Evolutionary conservation across 345 rosid genomes (phyloP).

Genomic region (Passiflora organensis): DNA sequence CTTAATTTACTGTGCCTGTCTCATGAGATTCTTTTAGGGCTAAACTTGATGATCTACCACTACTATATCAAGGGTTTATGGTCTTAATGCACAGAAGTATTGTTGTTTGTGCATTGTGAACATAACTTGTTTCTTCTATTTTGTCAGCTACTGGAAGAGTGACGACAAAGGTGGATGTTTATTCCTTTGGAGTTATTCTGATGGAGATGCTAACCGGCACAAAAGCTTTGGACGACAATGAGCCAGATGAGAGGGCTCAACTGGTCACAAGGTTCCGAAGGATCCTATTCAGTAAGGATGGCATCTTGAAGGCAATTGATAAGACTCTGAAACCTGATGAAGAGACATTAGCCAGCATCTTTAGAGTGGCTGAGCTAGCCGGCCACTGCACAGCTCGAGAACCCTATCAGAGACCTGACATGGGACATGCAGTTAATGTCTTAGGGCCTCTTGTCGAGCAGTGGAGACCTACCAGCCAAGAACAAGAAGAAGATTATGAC

Average conservation of each 20-base stretch:
- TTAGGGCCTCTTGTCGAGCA: conserved; percentile 45
- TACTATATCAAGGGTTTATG: too few relatives aligned
- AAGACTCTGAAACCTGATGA: conserved; percentile 14
- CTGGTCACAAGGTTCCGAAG: conserved; percentile 25
- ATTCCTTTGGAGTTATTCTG: conserved; percentile 22
- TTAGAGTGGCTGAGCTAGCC: conserved; percentile 21
- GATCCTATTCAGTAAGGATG: conserved; percentile 16
- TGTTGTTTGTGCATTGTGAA: too few relatives aligned
- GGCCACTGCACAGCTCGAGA: conserved; percentile 26
- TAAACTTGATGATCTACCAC: too few relatives aligned
- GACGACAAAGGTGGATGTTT: conserved; percentile 26
- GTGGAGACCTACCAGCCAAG: conserved; percentile 72
- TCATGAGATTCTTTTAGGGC: too few relatives aligned
- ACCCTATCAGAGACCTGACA: conserved; percentile 24
- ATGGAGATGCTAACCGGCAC: conserved; percentile 27
- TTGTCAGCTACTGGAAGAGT: conserved; percentile 28
- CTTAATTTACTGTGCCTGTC: too few relatives aligned
- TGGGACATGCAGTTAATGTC: conserved; percentile 30
- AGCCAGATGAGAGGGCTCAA: conserved; percentile 20
- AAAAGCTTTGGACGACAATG: conserved; percentile 19
- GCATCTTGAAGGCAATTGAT: conserved; percentile 15
- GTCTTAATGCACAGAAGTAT: too few relatives aligned
- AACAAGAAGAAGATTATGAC: conserved; percentile 58
- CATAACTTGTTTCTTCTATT: not conserved
- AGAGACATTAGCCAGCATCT: conserved; percentile 18